These are phyloP conservation scores for Cladosporium cucumerinum DNA, from an alignment of 2,329 filamentous ascomycete genomes.

Conservation along the genomic window DNA sequence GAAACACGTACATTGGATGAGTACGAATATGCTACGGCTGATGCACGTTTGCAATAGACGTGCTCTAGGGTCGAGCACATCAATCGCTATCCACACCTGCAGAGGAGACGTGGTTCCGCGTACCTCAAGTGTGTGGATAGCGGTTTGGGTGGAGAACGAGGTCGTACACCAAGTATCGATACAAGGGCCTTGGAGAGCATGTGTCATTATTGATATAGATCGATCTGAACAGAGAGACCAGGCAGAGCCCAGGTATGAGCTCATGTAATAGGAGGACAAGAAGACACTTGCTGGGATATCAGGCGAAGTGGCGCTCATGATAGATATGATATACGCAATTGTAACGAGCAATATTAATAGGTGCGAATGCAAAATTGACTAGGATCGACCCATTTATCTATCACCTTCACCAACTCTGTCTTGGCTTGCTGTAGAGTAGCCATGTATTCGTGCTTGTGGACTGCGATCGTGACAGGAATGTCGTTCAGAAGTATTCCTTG, in stretches of 20 bases:
- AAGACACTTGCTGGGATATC: background rate
- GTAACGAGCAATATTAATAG: background rate
- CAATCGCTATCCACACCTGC: background rate
- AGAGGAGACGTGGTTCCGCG: background rate
- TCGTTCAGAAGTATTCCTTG: background rate
- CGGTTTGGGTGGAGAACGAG: background rate
- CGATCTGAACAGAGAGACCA: background rate
- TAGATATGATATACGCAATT: background rate
- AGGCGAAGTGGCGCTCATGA: background rate
- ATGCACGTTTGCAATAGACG: background rate
- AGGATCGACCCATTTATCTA: background rate
- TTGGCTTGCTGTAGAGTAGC: background rate
- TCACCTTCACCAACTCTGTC: background rate
- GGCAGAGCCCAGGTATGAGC: background rate
- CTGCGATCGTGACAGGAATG: background rate
- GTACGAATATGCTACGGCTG: background rate
- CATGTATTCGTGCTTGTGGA: background rate
- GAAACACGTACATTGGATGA: constrained; percentile 30
- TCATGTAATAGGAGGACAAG: background rate
- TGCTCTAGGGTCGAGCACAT: background rate
- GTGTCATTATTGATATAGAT: background rate
- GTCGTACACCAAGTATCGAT: background rate
- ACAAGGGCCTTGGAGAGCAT: background rate
- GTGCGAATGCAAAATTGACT: background rate
- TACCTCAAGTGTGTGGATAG: background rate